phyloP scores from a whole-genome alignment of 441 rosid species.

The Pelargonium australe region DNA sequence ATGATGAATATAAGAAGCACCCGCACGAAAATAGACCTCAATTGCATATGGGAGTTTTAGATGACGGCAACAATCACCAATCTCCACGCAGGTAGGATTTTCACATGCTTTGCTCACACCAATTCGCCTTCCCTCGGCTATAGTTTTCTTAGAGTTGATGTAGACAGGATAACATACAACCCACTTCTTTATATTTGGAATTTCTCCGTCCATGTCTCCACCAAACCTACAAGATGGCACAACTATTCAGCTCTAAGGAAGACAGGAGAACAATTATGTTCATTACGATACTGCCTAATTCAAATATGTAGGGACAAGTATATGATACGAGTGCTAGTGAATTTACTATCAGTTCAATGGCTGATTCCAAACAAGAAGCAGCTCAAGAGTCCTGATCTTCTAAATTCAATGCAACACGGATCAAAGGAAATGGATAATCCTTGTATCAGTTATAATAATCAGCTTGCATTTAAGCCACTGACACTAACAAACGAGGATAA shows the following conservation, averaged over 20 bases:
- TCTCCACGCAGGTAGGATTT: constrained; percentile 69
- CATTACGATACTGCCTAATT: too few species aligned
- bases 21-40: constrained; percentile 41
- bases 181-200: constrained; percentile 57
- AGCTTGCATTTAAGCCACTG: too few species aligned
- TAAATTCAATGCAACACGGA: too few species aligned
- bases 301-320: too few species aligned
- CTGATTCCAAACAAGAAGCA: too few species aligned
- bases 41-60: constrained; percentile 56
- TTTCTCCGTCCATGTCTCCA: constrained; percentile 38
- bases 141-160: constrained; percentile 78
- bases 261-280: too few species aligned
- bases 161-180: constrained; percentile 64
- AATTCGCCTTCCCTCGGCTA: constrained; percentile 76
- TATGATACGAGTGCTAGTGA: too few species aligned
- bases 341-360: too few species aligned
- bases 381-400: too few species aligned
- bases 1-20: not conserved
- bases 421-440: too few species aligned
- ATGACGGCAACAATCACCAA: constrained; percentile 62
- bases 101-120: constrained; percentile 58
- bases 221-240: not conserved
- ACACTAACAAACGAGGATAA: too few species aligned
- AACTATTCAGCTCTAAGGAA: not conserved
- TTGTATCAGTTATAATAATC: too few species aligned